These are phyloP conservation scores for Plasmodium billcollinsi DNA, from an alignment of 169 alveolate genomes.

Conservation along the genomic window DNA sequence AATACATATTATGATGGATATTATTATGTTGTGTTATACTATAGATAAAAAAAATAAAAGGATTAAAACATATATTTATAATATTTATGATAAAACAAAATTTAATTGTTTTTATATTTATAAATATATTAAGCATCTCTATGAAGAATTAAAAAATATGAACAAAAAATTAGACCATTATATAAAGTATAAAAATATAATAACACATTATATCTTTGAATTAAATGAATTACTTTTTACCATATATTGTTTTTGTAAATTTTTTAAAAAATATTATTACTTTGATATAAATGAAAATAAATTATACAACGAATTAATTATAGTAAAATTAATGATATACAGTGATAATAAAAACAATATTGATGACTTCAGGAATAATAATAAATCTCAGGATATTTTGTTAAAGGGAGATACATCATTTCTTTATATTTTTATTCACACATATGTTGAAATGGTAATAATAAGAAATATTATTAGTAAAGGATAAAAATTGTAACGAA, in stretches of 20 bases:
- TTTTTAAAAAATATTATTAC: constrained; percentile 34
- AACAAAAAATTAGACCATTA: constrained; percentile 19
- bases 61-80: constrained; percentile 14
- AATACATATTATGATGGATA: constrained; percentile 55
- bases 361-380: no score
- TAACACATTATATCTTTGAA: constrained; percentile 5
- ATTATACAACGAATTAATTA: constrained; percentile 22
- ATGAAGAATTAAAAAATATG: constrained; percentile 34
- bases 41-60: constrained; percentile 4
- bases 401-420: constrained; percentile 16
- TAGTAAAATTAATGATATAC: constrained; percentile 13
- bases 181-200: constrained; percentile 6
- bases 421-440: constrained; percentile 19
- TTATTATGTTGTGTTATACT: constrained; percentile 33
- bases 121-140: constrained; percentile 39
- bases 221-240: constrained; percentile 49
- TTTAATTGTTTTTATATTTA: constrained; percentile 19
- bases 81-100: constrained; percentile 13
- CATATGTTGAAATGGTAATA: constrained; percentile 50
- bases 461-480: neutral
- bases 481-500: neutral
- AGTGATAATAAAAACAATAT: neutral
- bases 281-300: constrained; percentile 28
- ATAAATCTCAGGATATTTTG: neutral
- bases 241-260: constrained; percentile 34